phyloP scores from a whole-genome alignment of 805 yeast species.

The Wickerhamiella kazuoi region DNA sequence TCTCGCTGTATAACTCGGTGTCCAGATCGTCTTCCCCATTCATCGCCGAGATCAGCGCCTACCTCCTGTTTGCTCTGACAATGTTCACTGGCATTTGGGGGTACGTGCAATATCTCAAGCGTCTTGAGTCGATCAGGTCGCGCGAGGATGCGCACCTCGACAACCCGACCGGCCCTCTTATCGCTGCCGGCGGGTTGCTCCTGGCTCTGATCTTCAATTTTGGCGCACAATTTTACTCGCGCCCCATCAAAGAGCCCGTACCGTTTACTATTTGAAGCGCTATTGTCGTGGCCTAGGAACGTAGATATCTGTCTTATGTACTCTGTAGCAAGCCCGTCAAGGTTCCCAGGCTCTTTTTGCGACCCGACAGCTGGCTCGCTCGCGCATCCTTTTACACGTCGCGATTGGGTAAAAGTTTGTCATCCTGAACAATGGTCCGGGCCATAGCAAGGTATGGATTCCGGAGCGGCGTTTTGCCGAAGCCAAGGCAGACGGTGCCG shows the following conservation, averaged over 20 bases:
- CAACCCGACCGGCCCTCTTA: conserved; percentile 74
- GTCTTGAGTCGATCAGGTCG: conserved; percentile 56
- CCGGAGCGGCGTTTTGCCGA: conserved; percentile 72
- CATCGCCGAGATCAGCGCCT: conserved; percentile 55
- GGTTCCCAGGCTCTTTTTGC: no score
- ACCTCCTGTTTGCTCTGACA: conserved; percentile 63
- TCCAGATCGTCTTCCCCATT: conserved; percentile 36
- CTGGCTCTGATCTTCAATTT: conserved; percentile 57
- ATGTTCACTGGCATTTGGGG: conserved; percentile 83
- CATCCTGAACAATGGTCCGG: conserved; percentile 27
- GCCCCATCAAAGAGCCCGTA: not conserved
- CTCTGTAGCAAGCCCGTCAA: no score
- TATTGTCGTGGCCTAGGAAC: not conserved
- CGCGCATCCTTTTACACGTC: not conserved
- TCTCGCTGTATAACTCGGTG: conserved; percentile 64
- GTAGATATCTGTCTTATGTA: not conserved
- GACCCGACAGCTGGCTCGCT: no score
- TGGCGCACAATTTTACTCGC: conserved; percentile 34
- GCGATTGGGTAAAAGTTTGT: no score
- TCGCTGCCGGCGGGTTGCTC: conserved; percentile 53
- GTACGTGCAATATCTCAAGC: conserved; percentile 50
- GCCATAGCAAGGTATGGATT: conserved; percentile 30
- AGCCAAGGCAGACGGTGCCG: conserved; percentile 52
- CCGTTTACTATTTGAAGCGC: no score
- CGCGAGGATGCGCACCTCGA: conserved; percentile 81